Base-by-base conservation (phyloP, 805 yeast species). In the Candida qinlingensis region DNA sequence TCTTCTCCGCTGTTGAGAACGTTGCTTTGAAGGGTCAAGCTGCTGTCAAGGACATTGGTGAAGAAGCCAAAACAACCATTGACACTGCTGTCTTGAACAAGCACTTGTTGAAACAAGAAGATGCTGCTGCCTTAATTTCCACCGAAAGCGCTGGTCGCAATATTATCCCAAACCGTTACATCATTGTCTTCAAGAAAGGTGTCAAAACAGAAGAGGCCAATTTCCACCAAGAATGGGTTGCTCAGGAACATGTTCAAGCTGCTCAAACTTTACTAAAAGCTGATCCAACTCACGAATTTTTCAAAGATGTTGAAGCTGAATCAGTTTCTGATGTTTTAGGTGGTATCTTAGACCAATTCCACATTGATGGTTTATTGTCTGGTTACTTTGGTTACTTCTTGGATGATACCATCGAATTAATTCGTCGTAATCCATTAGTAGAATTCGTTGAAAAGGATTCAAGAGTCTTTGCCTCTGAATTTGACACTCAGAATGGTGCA, bases 371-470 rank as follows among this genome's bases (percentile, higher is more conserved):
- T 49, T 54, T 66, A 39, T 68, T 88, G 63, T 70, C 72, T 52
- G 99, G 98, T 56, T 92, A 91, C 74, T 73, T 91, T 45, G 99
- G 97, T 51, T 77, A 74, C 68, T 89, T 94, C 75, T 77, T 87
- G 56, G 83, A 82, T 44, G 79, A 80, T 46, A 82, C 89, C 47
- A 70, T 92, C 49, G 87, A 87, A 49, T 71, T 83, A 60, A 81
- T 94, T 59, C 80, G 90, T 56, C 71, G 77, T 54, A 80, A 75
- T 64, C 86, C 87, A 19, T 58, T 74, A 40, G 82, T 88, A 40
- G 79, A 79, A 44, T 81, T 77, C 63, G 83, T 88, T 51, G 96
- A 88, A 72, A 69, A 73, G 60, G 96, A 88, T 63, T 83, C 91
- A 1, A 67, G 74, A 53, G 96, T 88, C 47, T 70, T 73, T 53